A percentile compares a stretch with the other conserved stretches of the same genome.
phyloP scores from a whole-genome alignment of 495 filamentous ascomycete species.

The Xylaria acuta region DNA sequence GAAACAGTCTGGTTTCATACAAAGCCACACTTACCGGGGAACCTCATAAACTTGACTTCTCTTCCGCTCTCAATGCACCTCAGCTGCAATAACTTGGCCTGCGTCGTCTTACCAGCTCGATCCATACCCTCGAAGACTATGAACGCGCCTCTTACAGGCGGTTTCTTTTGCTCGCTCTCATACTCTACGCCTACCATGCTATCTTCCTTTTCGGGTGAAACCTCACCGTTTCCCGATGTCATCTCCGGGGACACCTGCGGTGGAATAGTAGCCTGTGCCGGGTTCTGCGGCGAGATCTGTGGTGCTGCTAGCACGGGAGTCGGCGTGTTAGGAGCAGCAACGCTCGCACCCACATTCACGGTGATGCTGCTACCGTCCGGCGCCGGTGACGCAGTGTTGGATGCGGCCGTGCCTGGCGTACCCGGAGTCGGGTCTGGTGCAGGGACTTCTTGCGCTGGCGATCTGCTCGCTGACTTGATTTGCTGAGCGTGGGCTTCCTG shows the following conservation, averaged over 20 bases:
- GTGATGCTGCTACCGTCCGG: conserved; percentile 10
- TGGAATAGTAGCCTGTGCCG: conserved; percentile 33
- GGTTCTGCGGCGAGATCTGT: conserved; percentile 31
- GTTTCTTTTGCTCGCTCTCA: conserved; percentile 25
- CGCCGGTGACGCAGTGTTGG: not conserved
- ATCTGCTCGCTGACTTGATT: conserved; percentile 14
- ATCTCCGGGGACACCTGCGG: conserved; percentile 21
- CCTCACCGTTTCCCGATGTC: conserved; percentile 9
- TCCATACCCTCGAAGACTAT: conserved; percentile 95
- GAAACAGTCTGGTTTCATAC: not conserved
- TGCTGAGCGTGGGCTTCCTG: conserved; percentile 25
- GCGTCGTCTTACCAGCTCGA: conserved; percentile 93
- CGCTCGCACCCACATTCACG: conserved; percentile 17
- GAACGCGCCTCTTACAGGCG: conserved; percentile 68
- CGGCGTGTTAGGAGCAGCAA: conserved; percentile 1
- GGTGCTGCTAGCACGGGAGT: conserved; percentile 33
- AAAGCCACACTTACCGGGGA: conserved; percentile 72
- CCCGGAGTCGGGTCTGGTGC: conserved; percentile 1
- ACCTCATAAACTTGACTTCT: conserved; percentile 76
- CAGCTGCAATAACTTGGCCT: conserved; percentile 76
- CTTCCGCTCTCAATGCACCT: conserved; percentile 65
- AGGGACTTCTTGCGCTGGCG: conserved; percentile 16
- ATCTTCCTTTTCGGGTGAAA: conserved; percentile 2
- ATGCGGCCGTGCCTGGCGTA: not conserved
- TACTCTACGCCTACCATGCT: conserved; percentile 34